Conservation (phyloP, 2,329 filamentous ascomycete species). For the Penicillium oxalicum region DNA sequence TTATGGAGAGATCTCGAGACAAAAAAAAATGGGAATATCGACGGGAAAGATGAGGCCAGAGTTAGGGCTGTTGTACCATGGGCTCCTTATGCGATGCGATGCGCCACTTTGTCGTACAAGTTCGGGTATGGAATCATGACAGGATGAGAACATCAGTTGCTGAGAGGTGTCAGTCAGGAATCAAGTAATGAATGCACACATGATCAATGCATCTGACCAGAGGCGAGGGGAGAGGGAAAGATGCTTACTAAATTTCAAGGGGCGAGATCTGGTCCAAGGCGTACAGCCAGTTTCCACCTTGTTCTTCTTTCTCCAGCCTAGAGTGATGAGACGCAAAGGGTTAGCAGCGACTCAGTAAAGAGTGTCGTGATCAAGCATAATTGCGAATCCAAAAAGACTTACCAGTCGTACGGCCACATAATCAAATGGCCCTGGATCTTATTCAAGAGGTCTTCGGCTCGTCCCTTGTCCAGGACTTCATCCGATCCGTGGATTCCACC, state of each 20-base stretch:
- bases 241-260: slow-evolving; percentile 73
- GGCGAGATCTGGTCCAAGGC: slow-evolving; percentile 94
- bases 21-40: no score
- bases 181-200: no score
- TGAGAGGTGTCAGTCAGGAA: no score
- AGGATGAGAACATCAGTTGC: no score
- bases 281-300: slow-evolving; percentile 92
- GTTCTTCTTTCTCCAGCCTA: slow-evolving; percentile 79
- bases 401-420: slow-evolving; percentile 91
- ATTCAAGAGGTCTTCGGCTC: slow-evolving; percentile 74
- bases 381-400: slow-evolving; percentile 16
- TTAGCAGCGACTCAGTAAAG: background rate
- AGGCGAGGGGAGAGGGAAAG: no score
- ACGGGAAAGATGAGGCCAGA: no score
- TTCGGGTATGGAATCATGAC: no score
- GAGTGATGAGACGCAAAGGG: slow-evolving; percentile 4
- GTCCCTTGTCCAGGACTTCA: slow-evolving; percentile 66
- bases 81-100: no score
- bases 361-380: slow-evolving; percentile 3
- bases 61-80: no score
- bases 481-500: slow-evolving; percentile 54
- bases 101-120: no score
- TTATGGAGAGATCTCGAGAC: no score
- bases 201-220: no score
- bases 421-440: slow-evolving; percentile 85